A percentile compares a stretch with the other conserved stretches of the same genome.
These are phyloP conservation scores for Aegle marmelos DNA, from an alignment of 345 rosid species.

Conservation along the genomic window DNA sequence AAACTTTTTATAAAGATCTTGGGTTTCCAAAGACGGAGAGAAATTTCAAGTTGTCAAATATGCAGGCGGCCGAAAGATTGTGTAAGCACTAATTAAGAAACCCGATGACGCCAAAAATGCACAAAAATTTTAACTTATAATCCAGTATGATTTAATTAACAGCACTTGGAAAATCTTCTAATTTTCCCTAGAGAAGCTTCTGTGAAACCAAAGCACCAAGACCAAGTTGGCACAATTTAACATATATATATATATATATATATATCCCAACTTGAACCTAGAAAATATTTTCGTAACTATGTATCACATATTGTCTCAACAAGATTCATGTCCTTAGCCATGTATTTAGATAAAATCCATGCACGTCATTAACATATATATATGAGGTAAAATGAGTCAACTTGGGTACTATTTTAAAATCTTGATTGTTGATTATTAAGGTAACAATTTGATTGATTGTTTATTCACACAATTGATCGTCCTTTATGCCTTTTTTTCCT, in stretches of 20 bases:
- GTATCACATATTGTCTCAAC: neutral
- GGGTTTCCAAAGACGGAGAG: neutral
- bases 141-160: neutral
- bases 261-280: slow-evolving; percentile 18
- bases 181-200: neutral
- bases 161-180: neutral
- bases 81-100: neutral
- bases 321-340: slow-evolving; percentile 19
- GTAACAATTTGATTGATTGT: neutral
- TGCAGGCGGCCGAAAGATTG: slow-evolving; percentile 14
- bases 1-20: neutral
- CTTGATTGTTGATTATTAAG: neutral
- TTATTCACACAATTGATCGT: neutral
- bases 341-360: slow-evolving; percentile 1
- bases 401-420: slow-evolving; percentile 12
- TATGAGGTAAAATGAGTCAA: slow-evolving; percentile 5
- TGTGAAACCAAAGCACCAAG: neutral
- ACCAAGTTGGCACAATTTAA: neutral
- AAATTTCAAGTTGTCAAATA: neutral
- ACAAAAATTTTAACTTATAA: neutral
- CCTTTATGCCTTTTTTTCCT: neutral
- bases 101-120: neutral
- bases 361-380: neutral
- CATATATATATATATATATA: too few relatives aligned
- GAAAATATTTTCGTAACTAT: neutral